These are phyloP conservation scores for Solanum virginianum DNA, from an alignment of 257 asterid species.

Conservation along the genomic window DNA sequence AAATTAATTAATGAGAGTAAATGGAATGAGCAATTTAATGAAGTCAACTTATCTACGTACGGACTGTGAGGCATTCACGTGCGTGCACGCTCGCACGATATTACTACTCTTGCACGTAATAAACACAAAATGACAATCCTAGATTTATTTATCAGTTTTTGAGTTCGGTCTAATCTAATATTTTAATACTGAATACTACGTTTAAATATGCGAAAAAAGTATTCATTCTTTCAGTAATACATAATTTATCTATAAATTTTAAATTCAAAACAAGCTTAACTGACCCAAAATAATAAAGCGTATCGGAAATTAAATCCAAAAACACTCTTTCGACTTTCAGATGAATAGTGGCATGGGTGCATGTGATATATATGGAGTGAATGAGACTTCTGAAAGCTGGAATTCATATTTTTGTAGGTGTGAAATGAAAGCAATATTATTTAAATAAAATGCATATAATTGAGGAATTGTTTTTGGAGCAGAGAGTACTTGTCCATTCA, in stretches of 20 bases:
- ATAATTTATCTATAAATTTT: not conserved
- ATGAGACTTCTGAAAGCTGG: not conserved
- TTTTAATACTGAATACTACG: not conserved
- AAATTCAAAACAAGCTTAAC: not conserved
- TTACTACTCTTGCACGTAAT: not conserved
- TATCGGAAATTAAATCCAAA: not conserved
- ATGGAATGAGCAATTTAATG: constrained; percentile 6
- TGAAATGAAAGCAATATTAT: not conserved
- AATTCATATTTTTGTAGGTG: not conserved
- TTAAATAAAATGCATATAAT: not conserved
- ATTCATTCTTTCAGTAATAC: not conserved
- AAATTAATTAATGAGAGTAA: not conserved
- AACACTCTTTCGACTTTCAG: not conserved
- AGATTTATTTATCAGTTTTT: not conserved
- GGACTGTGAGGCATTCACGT: constrained; percentile 17
- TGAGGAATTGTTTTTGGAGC: not conserved
- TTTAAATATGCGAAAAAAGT: not conserved
- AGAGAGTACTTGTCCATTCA: not conserved
- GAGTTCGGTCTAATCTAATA: not conserved
- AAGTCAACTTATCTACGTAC: constrained; percentile 29
- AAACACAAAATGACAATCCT: not conserved
- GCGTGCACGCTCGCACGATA: constrained; percentile 15
- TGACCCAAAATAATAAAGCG: not conserved
- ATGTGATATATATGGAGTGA: not conserved
- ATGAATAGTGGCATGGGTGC: not conserved